Conservation (phyloP, 495 filamentous ascomycete genomes). For the Letharia columbiana region DNA sequence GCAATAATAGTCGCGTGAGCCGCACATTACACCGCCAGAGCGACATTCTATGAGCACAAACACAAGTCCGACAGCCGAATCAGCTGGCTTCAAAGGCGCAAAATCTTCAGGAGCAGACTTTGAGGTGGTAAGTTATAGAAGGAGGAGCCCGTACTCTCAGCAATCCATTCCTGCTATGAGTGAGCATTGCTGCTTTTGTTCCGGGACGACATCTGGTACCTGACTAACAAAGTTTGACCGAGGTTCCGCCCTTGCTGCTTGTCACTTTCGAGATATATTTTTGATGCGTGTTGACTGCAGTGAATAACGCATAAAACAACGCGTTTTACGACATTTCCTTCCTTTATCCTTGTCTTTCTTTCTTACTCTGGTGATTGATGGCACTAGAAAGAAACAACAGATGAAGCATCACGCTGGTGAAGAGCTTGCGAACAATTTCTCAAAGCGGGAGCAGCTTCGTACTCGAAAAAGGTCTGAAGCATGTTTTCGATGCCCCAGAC, state of each 20-base stretch:
- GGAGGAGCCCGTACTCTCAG: no score
- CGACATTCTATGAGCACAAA: neutral
- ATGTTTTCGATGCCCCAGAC: conserved; percentile 56
- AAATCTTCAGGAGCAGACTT: neutral
- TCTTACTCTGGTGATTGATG: neutral
- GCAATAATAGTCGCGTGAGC: conserved; percentile 12
- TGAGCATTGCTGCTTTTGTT: no score
- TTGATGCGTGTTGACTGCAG: neutral
- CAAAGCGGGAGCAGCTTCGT: neutral
- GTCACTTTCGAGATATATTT: neutral
- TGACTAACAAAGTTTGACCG: neutral
- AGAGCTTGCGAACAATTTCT: neutral
- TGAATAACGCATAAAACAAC: neutral
- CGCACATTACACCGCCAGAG: neutral
- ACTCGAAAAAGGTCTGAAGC: conserved; percentile 1
- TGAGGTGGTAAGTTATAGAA: neutral
- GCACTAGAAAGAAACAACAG: neutral
- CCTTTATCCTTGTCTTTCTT: neutral
- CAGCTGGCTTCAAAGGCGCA: neutral
- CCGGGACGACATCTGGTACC: neutral
- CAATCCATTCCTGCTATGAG: no score
- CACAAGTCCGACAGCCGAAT: neutral
- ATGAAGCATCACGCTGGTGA: conserved; percentile 5
- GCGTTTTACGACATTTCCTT: neutral
- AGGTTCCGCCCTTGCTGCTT: neutral